These are phyloP conservation scores for Puccinia triticina DNA, from an alignment of 1,284 basidiomycete genomes.

Conservation along the genomic window DNA sequence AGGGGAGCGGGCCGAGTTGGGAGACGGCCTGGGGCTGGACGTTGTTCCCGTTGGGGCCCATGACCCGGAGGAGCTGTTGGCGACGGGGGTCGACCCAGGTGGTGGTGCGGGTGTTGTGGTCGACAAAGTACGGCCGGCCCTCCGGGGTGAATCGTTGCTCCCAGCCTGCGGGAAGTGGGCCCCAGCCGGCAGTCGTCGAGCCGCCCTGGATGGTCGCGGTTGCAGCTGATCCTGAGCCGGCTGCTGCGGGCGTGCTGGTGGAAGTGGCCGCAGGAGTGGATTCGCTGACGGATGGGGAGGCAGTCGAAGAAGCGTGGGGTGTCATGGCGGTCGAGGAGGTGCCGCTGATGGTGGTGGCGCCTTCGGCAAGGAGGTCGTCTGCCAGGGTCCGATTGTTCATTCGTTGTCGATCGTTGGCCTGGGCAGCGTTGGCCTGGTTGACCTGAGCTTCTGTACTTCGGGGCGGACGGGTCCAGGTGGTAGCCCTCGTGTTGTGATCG, in stretches of 20 bases:
- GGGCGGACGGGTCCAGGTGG: slow-evolving; percentile 70
- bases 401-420: slow-evolving; percentile 70
- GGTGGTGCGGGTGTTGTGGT: slow-evolving; percentile 90
- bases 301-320: not conserved
- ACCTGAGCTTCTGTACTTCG: slow-evolving; percentile 62
- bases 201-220: slow-evolving; percentile 62
- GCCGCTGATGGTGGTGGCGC: not conserved
- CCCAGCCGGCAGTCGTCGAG: slow-evolving; percentile 72
- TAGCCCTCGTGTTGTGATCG: slow-evolving; percentile 72
- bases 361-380: slow-evolving; percentile 72
- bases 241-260: slow-evolving; percentile 60
- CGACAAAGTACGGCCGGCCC: slow-evolving; percentile 65
- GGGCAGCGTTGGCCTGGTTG: slow-evolving; percentile 65
- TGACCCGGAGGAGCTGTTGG: slow-evolving; percentile 78
- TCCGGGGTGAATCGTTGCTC: slow-evolving; percentile 63
- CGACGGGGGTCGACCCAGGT: slow-evolving; percentile 97
- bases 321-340: not conserved
- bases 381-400: slow-evolving; percentile 76
- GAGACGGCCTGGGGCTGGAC: slow-evolving; percentile 78
- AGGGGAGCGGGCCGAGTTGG: slow-evolving; percentile 90
- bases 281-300: not conserved
- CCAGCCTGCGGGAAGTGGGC: slow-evolving; percentile 46
- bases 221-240: slow-evolving; percentile 54
- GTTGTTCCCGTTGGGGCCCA: slow-evolving; percentile 80
- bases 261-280: slow-evolving; percentile 51